Base-by-base conservation (phyloP, 371 early-diverging fungal species). In the Mucor sp. region DNA sequence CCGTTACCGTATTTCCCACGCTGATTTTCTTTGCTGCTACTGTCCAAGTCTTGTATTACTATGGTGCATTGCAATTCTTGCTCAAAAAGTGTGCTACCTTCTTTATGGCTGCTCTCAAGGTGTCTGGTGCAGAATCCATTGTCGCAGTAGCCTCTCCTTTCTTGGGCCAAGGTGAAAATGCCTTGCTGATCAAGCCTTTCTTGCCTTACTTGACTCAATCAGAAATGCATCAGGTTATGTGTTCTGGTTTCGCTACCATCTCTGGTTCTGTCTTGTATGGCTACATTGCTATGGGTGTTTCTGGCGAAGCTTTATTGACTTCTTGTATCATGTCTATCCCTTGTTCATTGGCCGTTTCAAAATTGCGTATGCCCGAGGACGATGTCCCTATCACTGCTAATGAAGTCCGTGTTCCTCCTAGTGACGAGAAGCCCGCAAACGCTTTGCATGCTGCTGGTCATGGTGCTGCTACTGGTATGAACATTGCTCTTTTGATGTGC, bases 271-370 rank as follows among this genome's bases (percentile, higher is more conserved):
- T 93, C n/a, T 76, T 95, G 35, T 84, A 90, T 64, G 92, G 87
- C 25, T 91, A 91, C 68, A 79, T 91, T 69, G 74, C 85, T 4
- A 79, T 92, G 76, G 91, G 91, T 48, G 88, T 90, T 3, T 81
- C 86, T 59, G 83, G 91, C 25, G 79, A 87, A 43, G 85, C 89
- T 33, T 70, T 93, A 11, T 80, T 93, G 71, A 94, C 95, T 1
- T 88, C 93, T 4, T 95, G 95, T 74, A 85, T 95, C 85, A 95
- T 95, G 95, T 96, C 97, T 15, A 90, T 95, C 50, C 97, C 97
- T 1, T 91, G 94, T 74, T 90, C 94, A 5, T 75, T 96, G 37
- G 89, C 93, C 27, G 84, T 96, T 50, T 92, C 94, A n/a, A 77
- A 77, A 63, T 74, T 95, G 62, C 88, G 94, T 41, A 86, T 85